Base-by-base conservation (phyloP, 108 stramenopile species). In the Bacterosira constricta region DNA sequence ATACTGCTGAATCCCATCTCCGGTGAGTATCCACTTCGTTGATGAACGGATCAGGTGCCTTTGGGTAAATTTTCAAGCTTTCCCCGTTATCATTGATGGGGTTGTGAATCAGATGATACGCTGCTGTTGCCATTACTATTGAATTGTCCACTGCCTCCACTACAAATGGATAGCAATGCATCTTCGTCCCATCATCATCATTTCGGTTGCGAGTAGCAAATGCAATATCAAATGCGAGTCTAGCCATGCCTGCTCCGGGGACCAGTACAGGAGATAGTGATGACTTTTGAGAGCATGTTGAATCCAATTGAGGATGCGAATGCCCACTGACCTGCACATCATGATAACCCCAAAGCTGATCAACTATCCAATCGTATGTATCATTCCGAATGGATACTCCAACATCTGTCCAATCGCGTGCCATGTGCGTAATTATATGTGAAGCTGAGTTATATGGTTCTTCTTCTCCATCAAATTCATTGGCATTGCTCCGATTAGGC, bases 81-180 rank as follows among this genome's bases (percentile, higher is more conserved):
- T 60, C 29, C 23, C 12, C n/a, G 6, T 51, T 34, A 8, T 29
- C 34, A 8, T 12, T 52, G 6, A 26, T 15, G n/a, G 31, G 17
- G 10, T 50, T 35, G 20, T 82, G 61, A n/a, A 94, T 58, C 12
- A 91, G 47, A 56, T 78, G 44, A 8, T 80, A 36, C 6, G 90
- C 86, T 17, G 87, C 90, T 15, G 89, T 69, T 15, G 90, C 87
- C 93, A 94, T 94, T 0, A 71, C 71, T 17, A 90, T 59, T 1
- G 93, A 94, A 45, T 77, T 49, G 62, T 94, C 93, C 36, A 86
- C 84, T 41, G 93, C 93, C 70, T 94, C 87, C 12, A 94, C 93
- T 5, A 47, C 39, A 61, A 70, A 85, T 3, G 85, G 85, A 63
- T 67, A 69, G 34, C 29, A 37, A 32, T 9, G 13, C n/a, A 27